These are phyloP conservation scores for Leccinum variicolor DNA, from an alignment of 768 basidiomycete genomes.

Conservation along the genomic window DNA sequence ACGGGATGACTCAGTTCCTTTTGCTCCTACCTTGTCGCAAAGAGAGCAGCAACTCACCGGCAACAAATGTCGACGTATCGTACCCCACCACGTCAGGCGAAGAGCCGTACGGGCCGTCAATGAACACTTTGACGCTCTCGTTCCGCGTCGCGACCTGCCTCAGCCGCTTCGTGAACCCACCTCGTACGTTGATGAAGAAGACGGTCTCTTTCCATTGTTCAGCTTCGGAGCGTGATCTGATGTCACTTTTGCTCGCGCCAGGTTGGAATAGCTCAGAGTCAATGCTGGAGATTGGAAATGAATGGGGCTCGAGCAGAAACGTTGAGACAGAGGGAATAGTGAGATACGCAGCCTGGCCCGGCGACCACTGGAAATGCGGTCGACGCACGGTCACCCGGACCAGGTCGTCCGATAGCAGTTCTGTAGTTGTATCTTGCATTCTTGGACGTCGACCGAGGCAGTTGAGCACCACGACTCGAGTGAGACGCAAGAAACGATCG, in stretches of 20 bases:
- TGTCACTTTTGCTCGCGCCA: neutral
- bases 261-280: slow-evolving; percentile 23
- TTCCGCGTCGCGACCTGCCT: slow-evolving; percentile 31
- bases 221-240: neutral
- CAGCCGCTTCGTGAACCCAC: slow-evolving; percentile 57
- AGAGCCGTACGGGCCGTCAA: slow-evolving; percentile 60
- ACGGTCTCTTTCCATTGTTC: slow-evolving; percentile 40
- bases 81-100: slow-evolving; percentile 40
- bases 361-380: slow-evolving; percentile 47
- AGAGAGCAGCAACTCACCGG: slow-evolving; percentile 34
- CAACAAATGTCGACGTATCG: slow-evolving; percentile 47
- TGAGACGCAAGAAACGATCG: slow-evolving; percentile 48
- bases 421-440: slow-evolving; percentile 36
- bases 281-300: slow-evolving; percentile 56
- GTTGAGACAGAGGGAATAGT: slow-evolving; percentile 45
- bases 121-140: slow-evolving; percentile 39
- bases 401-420: slow-evolving; percentile 43
- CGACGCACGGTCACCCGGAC: slow-evolving; percentile 45
- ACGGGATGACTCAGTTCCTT: neutral
- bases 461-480: slow-evolving; percentile 44
- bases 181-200: slow-evolving; percentile 58
- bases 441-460: slow-evolving; percentile 26
- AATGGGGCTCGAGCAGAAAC: slow-evolving; percentile 52
- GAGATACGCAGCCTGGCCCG: slow-evolving; percentile 56
- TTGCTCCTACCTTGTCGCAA: neutral